These are phyloP conservation scores for Salinomyces thailandicus DNA, from an alignment of 2,329 filamentous ascomycete species.

Conservation along the genomic window DNA sequence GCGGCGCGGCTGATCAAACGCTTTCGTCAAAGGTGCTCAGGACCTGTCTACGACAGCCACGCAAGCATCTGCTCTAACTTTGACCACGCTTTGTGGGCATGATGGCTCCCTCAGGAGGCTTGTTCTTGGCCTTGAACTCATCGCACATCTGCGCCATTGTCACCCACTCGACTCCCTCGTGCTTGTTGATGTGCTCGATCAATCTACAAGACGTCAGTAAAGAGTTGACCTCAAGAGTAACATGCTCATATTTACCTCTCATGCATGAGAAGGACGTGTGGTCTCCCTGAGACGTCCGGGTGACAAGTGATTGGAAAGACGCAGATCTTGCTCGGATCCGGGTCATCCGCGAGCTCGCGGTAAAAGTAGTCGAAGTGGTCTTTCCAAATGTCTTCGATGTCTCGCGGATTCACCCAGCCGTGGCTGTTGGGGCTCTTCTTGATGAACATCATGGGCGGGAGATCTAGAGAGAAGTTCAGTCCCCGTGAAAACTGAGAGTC, in stretches of 20 bases:
- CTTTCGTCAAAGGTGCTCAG: too few relatives aligned
- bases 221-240: too few relatives aligned
- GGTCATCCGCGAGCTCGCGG: slow-evolving; percentile 61
- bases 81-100: slow-evolving; percentile 46
- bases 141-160: slow-evolving; percentile 63
- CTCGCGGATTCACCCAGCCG: slow-evolving; percentile 44
- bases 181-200: slow-evolving; percentile 58
- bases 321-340: slow-evolving; percentile 32
- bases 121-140: slow-evolving; percentile 59
- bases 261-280: slow-evolving; percentile 62
- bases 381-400: slow-evolving; percentile 53
- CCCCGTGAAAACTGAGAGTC: too few relatives aligned
- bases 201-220: too few relatives aligned
- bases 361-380: slow-evolving; percentile 65
- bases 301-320: slow-evolving; percentile 68
- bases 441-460: slow-evolving; percentile 58
- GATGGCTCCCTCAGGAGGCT: slow-evolving; percentile 46
- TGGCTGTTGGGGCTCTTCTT: slow-evolving; percentile 53
- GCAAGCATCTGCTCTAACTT: too few relatives aligned
- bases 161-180: slow-evolving; percentile 54
- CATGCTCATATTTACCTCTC: slow-evolving; percentile 32
- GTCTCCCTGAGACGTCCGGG: slow-evolving; percentile 54
- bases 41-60: too few relatives aligned
- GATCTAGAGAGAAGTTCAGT: too few relatives aligned
- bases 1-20: too few relatives aligned